These are phyloP conservation scores for Prunus yedoensis DNA, from an alignment of 331 rosid genomes.

Conservation along the genomic window DNA sequence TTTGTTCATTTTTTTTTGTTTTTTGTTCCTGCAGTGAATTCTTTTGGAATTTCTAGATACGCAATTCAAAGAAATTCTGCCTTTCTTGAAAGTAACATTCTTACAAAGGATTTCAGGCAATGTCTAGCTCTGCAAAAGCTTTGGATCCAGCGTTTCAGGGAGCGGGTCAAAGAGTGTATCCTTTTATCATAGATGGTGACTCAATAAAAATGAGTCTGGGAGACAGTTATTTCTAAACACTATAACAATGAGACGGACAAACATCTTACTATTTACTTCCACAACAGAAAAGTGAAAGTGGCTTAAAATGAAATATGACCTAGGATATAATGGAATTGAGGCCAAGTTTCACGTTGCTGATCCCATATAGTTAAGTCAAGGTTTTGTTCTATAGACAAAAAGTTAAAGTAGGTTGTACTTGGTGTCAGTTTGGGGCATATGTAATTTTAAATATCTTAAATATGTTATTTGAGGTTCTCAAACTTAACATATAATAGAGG, in stretches of 20 bases:
- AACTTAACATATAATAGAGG: slow-evolving; percentile 82
- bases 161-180: slow-evolving; percentile 95
- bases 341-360: background rate
- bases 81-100: slow-evolving; percentile 31
- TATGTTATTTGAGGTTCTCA: slow-evolving; percentile 28
- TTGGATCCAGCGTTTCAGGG: slow-evolving; percentile 98
- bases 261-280: background rate
- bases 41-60: slow-evolving; percentile 28
- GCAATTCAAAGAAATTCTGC: slow-evolving; percentile 15
- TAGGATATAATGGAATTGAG: background rate
- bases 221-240: background rate
- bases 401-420: background rate
- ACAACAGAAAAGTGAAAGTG: background rate
- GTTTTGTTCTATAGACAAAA: background rate
- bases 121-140: slow-evolving; percentile 81
- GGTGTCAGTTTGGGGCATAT: slow-evolving; percentile 19
- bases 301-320: background rate
- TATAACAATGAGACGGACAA: background rate
- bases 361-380: background rate
- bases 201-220: slow-evolving; percentile 25
- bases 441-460: slow-evolving; percentile 16
- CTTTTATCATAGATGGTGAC: slow-evolving; percentile 34
- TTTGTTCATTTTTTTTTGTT: background rate
- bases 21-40: slow-evolving; percentile 32
- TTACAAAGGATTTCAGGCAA: slow-evolving; percentile 44